phyloP scores from a whole-genome alignment of 2,329 filamentous ascomycete species.

The Colletotrichum lentis region DNA sequence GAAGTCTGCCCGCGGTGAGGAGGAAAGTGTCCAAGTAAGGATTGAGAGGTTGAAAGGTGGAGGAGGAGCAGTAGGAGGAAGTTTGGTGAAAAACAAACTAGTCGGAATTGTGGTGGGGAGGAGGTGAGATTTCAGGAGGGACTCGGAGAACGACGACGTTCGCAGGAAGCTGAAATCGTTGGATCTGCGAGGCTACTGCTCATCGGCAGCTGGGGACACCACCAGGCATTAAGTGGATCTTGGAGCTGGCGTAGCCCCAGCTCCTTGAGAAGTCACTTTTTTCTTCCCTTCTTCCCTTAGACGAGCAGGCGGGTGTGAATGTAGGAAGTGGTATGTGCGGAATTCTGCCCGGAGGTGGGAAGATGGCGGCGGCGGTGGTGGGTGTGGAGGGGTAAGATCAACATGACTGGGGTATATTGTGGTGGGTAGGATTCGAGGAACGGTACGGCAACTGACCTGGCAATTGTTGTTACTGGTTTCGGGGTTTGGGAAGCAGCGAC shows the following conservation, averaged over 20 bases:
- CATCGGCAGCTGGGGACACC: slow-evolving; percentile 39
- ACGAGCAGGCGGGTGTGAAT: slow-evolving; percentile 25
- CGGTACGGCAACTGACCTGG: slow-evolving; percentile 30
- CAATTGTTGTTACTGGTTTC: slow-evolving; percentile 12
- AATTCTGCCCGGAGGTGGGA: slow-evolving; percentile 14
- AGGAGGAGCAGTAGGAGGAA: slow-evolving; percentile 33
- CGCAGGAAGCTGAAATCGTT: slow-evolving; percentile 40
- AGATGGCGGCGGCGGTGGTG: slow-evolving; percentile 18
- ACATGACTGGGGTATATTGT: slow-evolving; percentile 19
- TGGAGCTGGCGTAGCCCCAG: slow-evolving; percentile 37
- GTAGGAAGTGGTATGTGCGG: slow-evolving; percentile 24
- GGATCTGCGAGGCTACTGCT: slow-evolving; percentile 40
- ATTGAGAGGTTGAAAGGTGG: slow-evolving; percentile 26
- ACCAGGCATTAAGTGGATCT: slow-evolving; percentile 42
- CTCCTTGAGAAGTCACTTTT: slow-evolving; percentile 25
- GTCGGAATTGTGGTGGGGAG: slow-evolving; percentile 37
- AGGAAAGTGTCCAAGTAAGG: slow-evolving; percentile 29
- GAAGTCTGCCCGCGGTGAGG: slow-evolving; percentile 31
- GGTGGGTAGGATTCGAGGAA: slow-evolving; percentile 18
- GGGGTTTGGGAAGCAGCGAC: slow-evolving; percentile 13
- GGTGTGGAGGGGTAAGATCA: slow-evolving; percentile 27
- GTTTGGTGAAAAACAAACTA: slow-evolving; percentile 36
- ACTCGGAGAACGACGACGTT: slow-evolving; percentile 35
- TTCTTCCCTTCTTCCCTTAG: neutral
- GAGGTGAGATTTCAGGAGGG: slow-evolving; percentile 39